phyloP scores from a whole-genome alignment of 495 filamentous ascomycete species.

The Xylaria telfairii region DNA sequence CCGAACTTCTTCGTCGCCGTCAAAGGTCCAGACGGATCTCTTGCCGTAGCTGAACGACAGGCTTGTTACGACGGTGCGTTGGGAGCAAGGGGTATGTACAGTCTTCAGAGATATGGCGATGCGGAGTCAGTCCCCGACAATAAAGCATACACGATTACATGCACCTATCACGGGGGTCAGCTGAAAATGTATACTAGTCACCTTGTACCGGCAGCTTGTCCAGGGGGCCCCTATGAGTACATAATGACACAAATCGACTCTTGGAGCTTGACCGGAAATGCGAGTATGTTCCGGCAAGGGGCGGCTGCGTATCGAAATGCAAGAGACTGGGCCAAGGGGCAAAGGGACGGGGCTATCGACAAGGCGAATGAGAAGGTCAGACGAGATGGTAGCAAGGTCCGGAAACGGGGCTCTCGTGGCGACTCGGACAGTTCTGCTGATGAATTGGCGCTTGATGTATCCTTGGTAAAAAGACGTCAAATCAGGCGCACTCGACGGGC shows the following conservation, averaged over 20 bases:
- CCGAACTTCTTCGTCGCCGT: too few relatives aligned
- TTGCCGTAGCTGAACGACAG: background rate
- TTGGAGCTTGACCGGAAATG: background rate
- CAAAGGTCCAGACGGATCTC: too few relatives aligned
- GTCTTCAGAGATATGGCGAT: background rate
- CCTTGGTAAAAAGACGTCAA: too few relatives aligned
- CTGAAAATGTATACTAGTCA: constrained; percentile 5
- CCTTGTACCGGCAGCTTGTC: background rate
- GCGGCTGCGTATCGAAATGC: too few relatives aligned
- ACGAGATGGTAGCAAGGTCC: too few relatives aligned
- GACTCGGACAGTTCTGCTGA: too few relatives aligned
- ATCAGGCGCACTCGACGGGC: too few relatives aligned
- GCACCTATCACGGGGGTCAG: background rate
- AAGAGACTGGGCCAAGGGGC: too few relatives aligned
- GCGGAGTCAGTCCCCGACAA: background rate
- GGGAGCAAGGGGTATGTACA: background rate
- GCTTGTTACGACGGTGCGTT: background rate
- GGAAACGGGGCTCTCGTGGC: too few relatives aligned
- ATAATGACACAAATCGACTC: background rate
- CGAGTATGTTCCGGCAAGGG: background rate
- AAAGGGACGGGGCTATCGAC: too few relatives aligned
- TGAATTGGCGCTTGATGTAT: too few relatives aligned
- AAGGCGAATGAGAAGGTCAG: too few relatives aligned
- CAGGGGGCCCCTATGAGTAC: background rate
- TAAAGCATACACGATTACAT: constrained; percentile 6